Evolutionary conservation across 352 stramenopile genomes (phyloP).

Genomic region (Pythium brachiatum): DNA sequence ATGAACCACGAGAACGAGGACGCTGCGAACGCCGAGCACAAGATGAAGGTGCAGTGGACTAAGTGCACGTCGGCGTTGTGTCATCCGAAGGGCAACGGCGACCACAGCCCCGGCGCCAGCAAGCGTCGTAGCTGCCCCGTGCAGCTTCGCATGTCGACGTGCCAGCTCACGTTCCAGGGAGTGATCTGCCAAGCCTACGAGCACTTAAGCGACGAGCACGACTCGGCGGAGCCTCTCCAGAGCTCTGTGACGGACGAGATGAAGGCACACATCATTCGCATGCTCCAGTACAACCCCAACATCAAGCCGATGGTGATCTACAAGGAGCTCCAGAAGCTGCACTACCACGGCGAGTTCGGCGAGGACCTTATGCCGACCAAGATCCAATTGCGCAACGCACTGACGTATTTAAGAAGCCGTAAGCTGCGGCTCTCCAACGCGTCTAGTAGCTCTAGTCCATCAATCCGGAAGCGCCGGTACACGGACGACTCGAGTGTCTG

Average conservation of each 20-base stretch:
- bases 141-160: slow-evolving; percentile 81
- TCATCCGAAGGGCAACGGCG: slow-evolving; percentile 49
- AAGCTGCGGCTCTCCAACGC: slow-evolving; percentile 42
- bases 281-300: slow-evolving; percentile 59
- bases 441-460: slow-evolving; percentile 20
- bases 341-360: slow-evolving; percentile 55
- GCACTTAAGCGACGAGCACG: slow-evolving; percentile 72
- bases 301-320: slow-evolving; percentile 80
- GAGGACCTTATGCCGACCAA: slow-evolving; percentile 79
- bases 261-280: slow-evolving; percentile 67
- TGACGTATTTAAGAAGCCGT: slow-evolving; percentile 78
- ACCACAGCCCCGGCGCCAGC: slow-evolving; percentile 10
- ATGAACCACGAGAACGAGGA: slow-evolving; percentile 69
- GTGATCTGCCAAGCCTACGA: slow-evolving; percentile 77
- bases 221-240: slow-evolving; percentile 70
- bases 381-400: slow-evolving; percentile 75
- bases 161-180: slow-evolving; percentile 67
- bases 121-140: slow-evolving; percentile 53
- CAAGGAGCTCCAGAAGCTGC: slow-evolving; percentile 59
- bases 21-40: slow-evolving; percentile 51
- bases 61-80: slow-evolving; percentile 79
- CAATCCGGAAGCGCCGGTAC: slow-evolving; percentile 38
- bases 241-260: slow-evolving; percentile 73
- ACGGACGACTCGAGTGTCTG: slow-evolving; percentile 40
- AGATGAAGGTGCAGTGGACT: slow-evolving; percentile 86